Base-by-base conservation (phyloP, 257 asterid species). In the Echium plantagineum region DNA sequence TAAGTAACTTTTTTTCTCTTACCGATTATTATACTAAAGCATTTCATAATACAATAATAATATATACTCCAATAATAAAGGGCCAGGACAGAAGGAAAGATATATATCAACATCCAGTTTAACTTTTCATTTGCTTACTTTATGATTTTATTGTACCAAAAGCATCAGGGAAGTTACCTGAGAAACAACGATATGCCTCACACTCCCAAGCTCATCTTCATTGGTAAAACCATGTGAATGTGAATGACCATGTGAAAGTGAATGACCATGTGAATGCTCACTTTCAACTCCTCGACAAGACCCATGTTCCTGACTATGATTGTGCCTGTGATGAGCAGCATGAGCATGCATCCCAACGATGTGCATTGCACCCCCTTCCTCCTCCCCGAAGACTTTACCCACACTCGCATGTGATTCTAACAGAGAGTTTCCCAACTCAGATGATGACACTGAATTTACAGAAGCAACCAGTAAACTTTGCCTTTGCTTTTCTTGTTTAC, bases 281-380 rank as follows among this genome's bases (percentile, higher is more conserved):
- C 30, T 65, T 10, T 15, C n/a, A 9, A 48, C 66, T 52, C 93
- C 79, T 26, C 69, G 60, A 32, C 83, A 77, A 7, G 77, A 77
- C 55, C 76, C 96, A 4, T 73, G 75, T 63, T 78, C 96, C 60
- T 82, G 90, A 1, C 93, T 55, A 58, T 91, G 96, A 71, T 70
- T 85, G 62, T 91, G 96, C 16, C 95, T 69, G 59, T 91, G 96
- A 68, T 91, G 94, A 13, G 96, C 96, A 1, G 83, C 93, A 13
- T 88, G 98, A 0, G 95, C 96, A 64, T 82, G 94, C 81, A 88
- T 88, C 68, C 96, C 98, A 0, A 91, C 96, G 35, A 91, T 87
- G 65, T 88, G 98, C 83, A 91, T 91, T 0, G 81, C 81, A 52
- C 94, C 98, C 15, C 89, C 81, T 57, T 85, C 94, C 76, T 88